Base-by-base conservation (phyloP, 306 rosid species). In the Malus fusca region DNA sequence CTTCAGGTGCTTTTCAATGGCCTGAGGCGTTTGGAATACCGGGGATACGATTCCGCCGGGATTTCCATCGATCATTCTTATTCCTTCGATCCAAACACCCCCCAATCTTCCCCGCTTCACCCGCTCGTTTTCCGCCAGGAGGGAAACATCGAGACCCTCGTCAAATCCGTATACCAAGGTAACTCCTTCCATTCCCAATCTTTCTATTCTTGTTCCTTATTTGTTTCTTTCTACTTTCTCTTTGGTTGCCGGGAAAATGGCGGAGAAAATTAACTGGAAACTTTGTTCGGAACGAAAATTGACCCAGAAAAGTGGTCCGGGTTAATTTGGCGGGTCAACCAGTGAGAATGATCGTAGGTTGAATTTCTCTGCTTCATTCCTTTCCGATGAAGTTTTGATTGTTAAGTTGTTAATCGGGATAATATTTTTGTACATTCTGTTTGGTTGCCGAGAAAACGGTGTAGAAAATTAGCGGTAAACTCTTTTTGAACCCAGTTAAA, bases 41-140 rank as follows among this genome's bases (percentile, higher is more conserved):
- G 99, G 6, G 99, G 99, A 58, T 95, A 95, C 70, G 99, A 95
- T 88, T 95, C 99, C 11, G 97, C 99, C 4, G 99, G 99, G 42
- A 87, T 95, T 75, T 90, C 93, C 70, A 82, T 95, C 66, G 99
- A 95, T 83, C 35, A 61, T 77, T 78, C 76, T 73, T 52, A 51
- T 77, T 76, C 74, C 60, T 23, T 60, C 43, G 82, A 85, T 82
- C 79, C 67, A 33, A 63, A 62, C 79, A 60, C 15, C 53, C 62
- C 66, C n/a, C 63, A 79, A 37, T 80, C 78, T 21, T 78, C 85
- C 77, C 74, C 26, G 6, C 80, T 85, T 46, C 79, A 82, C 23
- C 88, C 92, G 8, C 91, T 89, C 51, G 90, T 95, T 42, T 95
- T 92, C 56, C 97, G 99, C 7, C 97, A 85, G 79, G 99, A 88